Evolutionary conservation across 2,329 filamentous ascomycete genomes (phyloP).

Genomic region (Neofusicoccum laricinum): DNA sequence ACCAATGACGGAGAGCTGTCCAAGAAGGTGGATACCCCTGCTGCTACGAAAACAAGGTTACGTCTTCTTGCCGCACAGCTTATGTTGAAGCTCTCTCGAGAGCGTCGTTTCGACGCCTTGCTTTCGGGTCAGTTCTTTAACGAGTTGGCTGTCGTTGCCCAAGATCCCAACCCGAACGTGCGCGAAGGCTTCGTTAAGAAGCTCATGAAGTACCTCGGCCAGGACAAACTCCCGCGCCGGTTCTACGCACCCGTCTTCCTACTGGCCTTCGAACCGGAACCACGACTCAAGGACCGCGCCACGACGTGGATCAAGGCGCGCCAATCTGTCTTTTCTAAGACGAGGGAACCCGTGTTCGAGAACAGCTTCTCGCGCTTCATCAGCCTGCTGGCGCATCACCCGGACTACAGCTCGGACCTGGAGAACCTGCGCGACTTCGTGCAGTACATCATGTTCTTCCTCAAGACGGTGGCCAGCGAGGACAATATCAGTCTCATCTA

Average conservation of each 20-base stretch:
- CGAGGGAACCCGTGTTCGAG: constrained; percentile 66
- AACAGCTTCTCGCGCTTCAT: constrained; percentile 77
- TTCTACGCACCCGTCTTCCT: constrained; percentile 92
- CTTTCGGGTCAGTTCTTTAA: constrained; percentile 76
- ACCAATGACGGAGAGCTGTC: constrained; percentile 75
- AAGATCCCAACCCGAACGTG: constrained; percentile 72
- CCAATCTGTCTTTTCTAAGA: constrained; percentile 60
- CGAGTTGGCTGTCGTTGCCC: constrained; percentile 72
- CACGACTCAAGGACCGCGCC: constrained; percentile 69
- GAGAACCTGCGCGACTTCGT: constrained; percentile 77
- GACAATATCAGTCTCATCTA: constrained; percentile 85
- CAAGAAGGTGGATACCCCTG: constrained; percentile 68
- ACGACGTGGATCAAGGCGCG: constrained; percentile 88
- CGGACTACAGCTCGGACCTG: constrained; percentile 67
- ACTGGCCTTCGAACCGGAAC: constrained; percentile 81
- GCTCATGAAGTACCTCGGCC: constrained; percentile 84
- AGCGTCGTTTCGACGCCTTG: constrained; percentile 71
- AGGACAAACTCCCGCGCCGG: constrained; percentile 65
- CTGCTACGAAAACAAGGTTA: constrained; percentile 74
- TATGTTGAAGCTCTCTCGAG: constrained; percentile 76
- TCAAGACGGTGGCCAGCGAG: constrained; percentile 77
- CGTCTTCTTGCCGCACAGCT: constrained; percentile 78
- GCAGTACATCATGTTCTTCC: constrained; percentile 85
- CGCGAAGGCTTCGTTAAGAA: constrained; percentile 77
- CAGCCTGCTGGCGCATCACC: constrained; percentile 87